phyloP scores from a whole-genome alignment of 192 early-diverging fungal species.

The Glomus cerebriforme region DNA sequence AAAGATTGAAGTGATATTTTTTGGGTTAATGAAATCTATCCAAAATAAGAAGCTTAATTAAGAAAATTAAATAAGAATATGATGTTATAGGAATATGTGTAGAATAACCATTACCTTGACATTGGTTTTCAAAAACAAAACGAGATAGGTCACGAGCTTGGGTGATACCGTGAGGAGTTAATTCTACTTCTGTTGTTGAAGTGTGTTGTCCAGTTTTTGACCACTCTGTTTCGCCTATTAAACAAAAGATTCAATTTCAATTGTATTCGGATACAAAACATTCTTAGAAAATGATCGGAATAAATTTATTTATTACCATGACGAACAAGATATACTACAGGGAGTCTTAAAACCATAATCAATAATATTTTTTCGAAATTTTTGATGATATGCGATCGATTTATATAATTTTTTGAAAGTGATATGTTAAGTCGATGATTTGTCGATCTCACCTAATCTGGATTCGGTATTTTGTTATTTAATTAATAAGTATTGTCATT shows the following conservation, averaged over 20 bases:
- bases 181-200: conserved; percentile 41
- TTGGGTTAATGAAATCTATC: conserved; percentile 41
- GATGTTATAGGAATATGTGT: background rate
- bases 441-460: too few relatives aligned
- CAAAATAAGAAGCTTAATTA: background rate
- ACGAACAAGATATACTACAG: conserved; percentile 47
- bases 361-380: too few relatives aligned
- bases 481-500: too few relatives aligned
- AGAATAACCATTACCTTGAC: conserved; percentile 32
- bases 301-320: conserved; percentile 37
- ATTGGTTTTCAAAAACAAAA: conserved; percentile 48
- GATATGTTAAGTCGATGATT: too few relatives aligned
- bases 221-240: conserved; percentile 45
- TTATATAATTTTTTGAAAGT: too few relatives aligned
- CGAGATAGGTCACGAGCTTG: conserved; percentile 44
- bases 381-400: background rate
- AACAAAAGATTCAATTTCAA: background rate
- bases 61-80: background rate
- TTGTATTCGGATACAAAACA: too few relatives aligned
- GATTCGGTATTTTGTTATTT: too few relatives aligned
- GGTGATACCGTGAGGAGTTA: conserved; percentile 39
- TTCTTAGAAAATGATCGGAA: background rate
- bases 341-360: background rate
- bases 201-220: conserved; percentile 49
- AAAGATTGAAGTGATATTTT: conserved; percentile 40